A percentile compares a stretch with the other conserved stretches of the same genome.
These are phyloP conservation scores for Myxozyma vanderwaltii DNA, from an alignment of 805 yeast genomes.

Conservation along the genomic window DNA sequence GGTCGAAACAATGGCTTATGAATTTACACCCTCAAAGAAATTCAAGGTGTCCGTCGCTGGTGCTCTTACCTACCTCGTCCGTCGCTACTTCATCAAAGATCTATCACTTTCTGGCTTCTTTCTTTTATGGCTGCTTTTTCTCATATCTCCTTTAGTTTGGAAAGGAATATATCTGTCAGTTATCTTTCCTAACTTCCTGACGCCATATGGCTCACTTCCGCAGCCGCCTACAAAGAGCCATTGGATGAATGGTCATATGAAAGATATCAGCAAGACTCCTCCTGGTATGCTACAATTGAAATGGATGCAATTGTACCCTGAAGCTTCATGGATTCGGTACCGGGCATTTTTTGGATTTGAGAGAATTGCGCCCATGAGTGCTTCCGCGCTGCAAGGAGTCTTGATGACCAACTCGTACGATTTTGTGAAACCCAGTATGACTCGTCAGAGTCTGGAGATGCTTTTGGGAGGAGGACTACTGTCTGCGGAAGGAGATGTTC, in stretches of 20 bases:
- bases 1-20: conserved; percentile 4
- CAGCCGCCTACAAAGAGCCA: conserved; percentile 15
- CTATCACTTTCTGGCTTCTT: conserved; percentile 9
- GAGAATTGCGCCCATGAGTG: conserved; percentile 5
- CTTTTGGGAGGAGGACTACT: conserved; percentile 28
- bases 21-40: conserved; percentile 15
- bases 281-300: conserved; percentile 14
- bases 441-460: conserved; percentile 5
- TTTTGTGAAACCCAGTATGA: conserved; percentile 16
- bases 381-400: conserved; percentile 21
- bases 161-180: conserved; percentile 3
- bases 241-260: conserved; percentile 23
- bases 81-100: neutral
- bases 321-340: conserved; percentile 19
- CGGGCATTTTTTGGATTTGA: conserved; percentile 15
- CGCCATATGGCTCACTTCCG: conserved; percentile 21
- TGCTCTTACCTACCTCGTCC: conserved; percentile 11
- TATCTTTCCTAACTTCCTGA: conserved; percentile 16
- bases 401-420: conserved; percentile 24
- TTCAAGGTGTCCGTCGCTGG: conserved; percentile 21
- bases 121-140: conserved; percentile 5
- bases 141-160: neutral
- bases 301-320: conserved; percentile 20
- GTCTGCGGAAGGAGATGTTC: conserved; percentile 26
- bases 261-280: neutral